Evolutionary conservation across 2,329 filamentous ascomycete species (phyloP), one percentile per base, ranked within the genome.

Genomic region (Aspergillus sclerotialis): DNA sequence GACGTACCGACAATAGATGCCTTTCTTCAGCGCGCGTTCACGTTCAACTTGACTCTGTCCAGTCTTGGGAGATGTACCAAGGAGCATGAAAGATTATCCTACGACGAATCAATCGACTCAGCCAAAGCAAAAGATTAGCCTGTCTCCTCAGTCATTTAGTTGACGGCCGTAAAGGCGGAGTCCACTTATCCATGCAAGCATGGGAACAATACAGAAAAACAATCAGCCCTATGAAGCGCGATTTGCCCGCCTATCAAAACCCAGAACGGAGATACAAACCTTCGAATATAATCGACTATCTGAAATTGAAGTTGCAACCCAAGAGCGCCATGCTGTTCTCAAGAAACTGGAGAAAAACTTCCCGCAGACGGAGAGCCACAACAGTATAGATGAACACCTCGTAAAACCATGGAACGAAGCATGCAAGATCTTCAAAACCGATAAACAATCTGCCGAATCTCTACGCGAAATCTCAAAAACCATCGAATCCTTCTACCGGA

Each of bases 11-110:
- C 52, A 5, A 55, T 55, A 28, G 44, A 56, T 16, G 50, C 52
- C 2, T 70, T 72, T 27, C 41, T 78, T 7, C 39, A 50, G 19
- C 57, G 61, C 12, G 59, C 59, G 1, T 68, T 78, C 30, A 46
- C 53, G 3, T 76, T 76, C 43, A 69, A 71, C 14, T 52, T 63
- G 5, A 54, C 56, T 2, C 46, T 61, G 3, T 69, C 64, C 5
- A 50, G 70, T 13, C 64, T 81, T 6, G 77, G 77, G 0, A 45
- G 50, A 1, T 75, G 70, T 24, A 77, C 76, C 0, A 53, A 58
- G 1, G 64, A 69, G 26, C 65, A 72, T 30, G 70, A 75, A 32
- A 67, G 62, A 15, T 49, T 72, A 0, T 63, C 65, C 0, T 80
- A 80, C 38, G 72, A 74, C 32, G 69, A 72, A 25, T 58, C 54